Evolutionary conservation across 768 basidiomycete species (phyloP), one percentile per base, ranked within the genome.

Genomic region (Sutorius australiensis): DNA sequence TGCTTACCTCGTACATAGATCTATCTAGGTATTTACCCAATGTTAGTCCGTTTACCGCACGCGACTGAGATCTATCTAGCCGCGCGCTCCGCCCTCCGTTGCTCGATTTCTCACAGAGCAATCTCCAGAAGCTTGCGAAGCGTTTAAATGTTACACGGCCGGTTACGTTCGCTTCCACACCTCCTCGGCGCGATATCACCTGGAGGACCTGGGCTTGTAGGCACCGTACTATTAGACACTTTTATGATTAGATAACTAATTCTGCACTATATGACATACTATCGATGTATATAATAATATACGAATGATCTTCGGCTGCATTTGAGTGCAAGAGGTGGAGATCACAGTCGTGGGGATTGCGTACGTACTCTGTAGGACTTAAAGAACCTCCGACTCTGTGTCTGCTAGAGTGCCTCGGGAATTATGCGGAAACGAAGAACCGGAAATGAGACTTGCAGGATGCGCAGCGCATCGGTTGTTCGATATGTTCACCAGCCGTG

Each of bases 111-210:
- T n/a, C n/a, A n/a, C 11, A 40, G 56, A 49, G 38, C 51, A 34
- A 24, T 61, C 52, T 32, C 42, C 41, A 6, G 56, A 52, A 5
- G 66, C 57, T n/a, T 59, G 54, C 24, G 54, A 67, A 16, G 57
- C 65, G 1, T 64, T 64, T 9, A 38, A 31, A 28, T 7, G 12
- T 2, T 68, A 56, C 31, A 50, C 53, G 1, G 54, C 53, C 4
- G 67, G 69, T 40, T 72, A 66, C 46, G 47, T 68, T 38, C 43
- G 50, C 10, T 72, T 67, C 31, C 71, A 72, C 47, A 61, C 65
- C 2, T 65, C 71, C 0, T 28, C 43, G 2, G 3, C 24, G 10
- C 59, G 71, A 14, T 72, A 72, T 39, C 55, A 34, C 8, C 34
- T 70, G 7, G 50, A 50, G 11, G 69, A 69, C 36, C 54, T 62